Evolutionary conservation across 306 rosid genomes (phyloP), one percentile per base, ranked within the genome.

Genomic region (Astragalus glycyphyllos): DNA sequence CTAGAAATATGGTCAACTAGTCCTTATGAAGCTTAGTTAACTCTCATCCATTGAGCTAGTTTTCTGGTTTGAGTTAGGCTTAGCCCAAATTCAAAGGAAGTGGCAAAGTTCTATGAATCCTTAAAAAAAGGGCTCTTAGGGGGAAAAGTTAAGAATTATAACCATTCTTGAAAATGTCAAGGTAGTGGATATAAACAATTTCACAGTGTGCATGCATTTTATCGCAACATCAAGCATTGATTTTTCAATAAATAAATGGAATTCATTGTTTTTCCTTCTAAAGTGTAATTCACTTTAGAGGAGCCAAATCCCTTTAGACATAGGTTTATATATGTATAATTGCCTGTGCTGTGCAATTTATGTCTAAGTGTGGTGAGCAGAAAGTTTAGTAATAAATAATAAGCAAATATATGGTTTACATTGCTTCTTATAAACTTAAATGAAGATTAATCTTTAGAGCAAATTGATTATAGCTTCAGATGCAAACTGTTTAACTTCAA

Each of bases 61-160:
- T 38, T 38, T 38, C 7, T 1, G 1, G 6, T 1, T 37, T 37
- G 7, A 37, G 42, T 38, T 38, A 38, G 42, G 42, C 42, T 2
- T 38, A 38, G 42, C 2, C 42, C 42, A 8, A 6, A 6, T 38
- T 38, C 42, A 6, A 6, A 38, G 42, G 6, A 38, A 38, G 9
- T 54, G 4, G 57, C 44, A 38, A 44, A 65, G 66, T 74, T 83
- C 14, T 71, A 34, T 11, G 15, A 12, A n/a, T 60, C 15, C 16
- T 35, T 12, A 31, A 15, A 11, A 14, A 17, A 15, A 40, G 13
- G 11, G 34, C 15, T 60, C n/a, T 35, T 13, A 59, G 4, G 4
- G 6, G 42, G 38, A 6, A 17, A 42, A 62, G 8, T 62, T 37
- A 42, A 11, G 53, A 42, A 26, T 6, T 41, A 42, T 42, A 20